A percentile compares a stretch with the other conserved stretches of the same genome.
Evolutionary conservation across 2,329 filamentous ascomycete genomes (phyloP).

Genomic region (Diaporthe batatas): DNA sequence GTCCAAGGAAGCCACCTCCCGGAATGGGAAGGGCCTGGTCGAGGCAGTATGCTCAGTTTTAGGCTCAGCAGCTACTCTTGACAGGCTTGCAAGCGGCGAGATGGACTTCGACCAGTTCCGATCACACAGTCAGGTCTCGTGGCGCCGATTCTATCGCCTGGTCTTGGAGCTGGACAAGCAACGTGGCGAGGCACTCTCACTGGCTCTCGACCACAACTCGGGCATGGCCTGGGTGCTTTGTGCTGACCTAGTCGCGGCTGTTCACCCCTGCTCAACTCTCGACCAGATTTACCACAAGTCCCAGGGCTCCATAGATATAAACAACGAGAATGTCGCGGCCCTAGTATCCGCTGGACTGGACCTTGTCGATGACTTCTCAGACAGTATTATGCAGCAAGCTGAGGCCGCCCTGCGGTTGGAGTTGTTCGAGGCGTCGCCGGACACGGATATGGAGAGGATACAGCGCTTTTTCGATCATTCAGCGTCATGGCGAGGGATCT

Average conservation of each 20-base stretch:
- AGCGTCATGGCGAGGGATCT: conserved; percentile 82
- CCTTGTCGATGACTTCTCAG: conserved; percentile 79
- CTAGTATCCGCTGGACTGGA: conserved; percentile 77
- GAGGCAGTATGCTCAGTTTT: conserved; percentile 83
- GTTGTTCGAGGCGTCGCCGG: conserved; percentile 79
- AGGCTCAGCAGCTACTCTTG: conserved; percentile 75
- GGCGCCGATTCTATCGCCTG: conserved; percentile 90
- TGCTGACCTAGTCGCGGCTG: conserved; percentile 82
- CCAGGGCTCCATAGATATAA: conserved; percentile 58
- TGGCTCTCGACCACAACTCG: conserved; percentile 78
- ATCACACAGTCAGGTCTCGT: conserved; percentile 81
- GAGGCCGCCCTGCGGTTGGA: conserved; percentile 77
- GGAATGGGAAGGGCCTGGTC: conserved; percentile 71
- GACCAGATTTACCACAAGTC: conserved; percentile 77
- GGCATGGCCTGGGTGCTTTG: conserved; percentile 87
- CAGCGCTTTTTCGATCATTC: conserved; percentile 83
- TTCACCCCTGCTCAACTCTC: conserved; percentile 82
- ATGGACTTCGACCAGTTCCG: conserved; percentile 84
- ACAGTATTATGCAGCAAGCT: conserved; percentile 77
- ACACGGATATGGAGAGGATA: conserved; percentile 80
- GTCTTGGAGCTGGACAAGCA: conserved; percentile 88
- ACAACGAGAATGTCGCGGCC: conserved; percentile 67
- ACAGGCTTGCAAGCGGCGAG: conserved; percentile 70
- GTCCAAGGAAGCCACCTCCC: conserved; percentile 55
- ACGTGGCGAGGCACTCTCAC: conserved; percentile 82